phyloP scores from a whole-genome alignment of 2,329 filamentous ascomycete species.

The Cordyceps militaris region DNA sequence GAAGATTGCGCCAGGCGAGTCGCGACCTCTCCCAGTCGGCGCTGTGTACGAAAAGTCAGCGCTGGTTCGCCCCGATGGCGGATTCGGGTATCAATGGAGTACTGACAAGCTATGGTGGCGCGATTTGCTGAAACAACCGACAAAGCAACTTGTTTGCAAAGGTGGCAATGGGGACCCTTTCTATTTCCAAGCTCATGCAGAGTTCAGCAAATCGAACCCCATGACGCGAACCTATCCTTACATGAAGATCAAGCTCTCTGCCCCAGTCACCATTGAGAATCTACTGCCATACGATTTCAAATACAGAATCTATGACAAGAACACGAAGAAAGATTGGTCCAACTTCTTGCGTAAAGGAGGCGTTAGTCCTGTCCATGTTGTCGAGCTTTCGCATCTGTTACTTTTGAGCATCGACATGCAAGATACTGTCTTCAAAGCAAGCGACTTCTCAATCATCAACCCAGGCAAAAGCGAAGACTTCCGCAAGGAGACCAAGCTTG shows the following conservation, averaged over 20 bases:
- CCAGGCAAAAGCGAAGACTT: conserved; percentile 83
- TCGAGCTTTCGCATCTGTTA: conserved; percentile 88
- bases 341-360: conserved; percentile 97
- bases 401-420: conserved; percentile 94
- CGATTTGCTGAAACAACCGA: conserved; percentile 77
- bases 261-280: conserved; percentile 90
- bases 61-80: conserved; percentile 83
- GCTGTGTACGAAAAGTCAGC: conserved; percentile 85
- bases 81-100: conserved; percentile 95
- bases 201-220: conserved; percentile 76
- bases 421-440: conserved; percentile 88
- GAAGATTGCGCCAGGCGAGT: conserved; percentile 89
- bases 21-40: conserved; percentile 82
- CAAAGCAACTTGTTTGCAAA: conserved; percentile 79
- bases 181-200: conserved; percentile 92
- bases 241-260: conserved; percentile 87
- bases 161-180: conserved; percentile 85
- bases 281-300: conserved; percentile 97
- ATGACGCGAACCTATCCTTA: conserved; percentile 82
- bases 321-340: conserved; percentile 97
- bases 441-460: conserved; percentile 97
- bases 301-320: conserved; percentile 97
- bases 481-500: conserved; percentile 68
- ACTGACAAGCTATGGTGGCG: conserved; percentile 87
- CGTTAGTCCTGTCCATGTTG: conserved; percentile 93